Evolutionary conservation across 2,329 filamentous ascomycete genomes (phyloP), one percentile per base, ranked within the genome.

Genomic region (Alternaria ethzedia): DNA sequence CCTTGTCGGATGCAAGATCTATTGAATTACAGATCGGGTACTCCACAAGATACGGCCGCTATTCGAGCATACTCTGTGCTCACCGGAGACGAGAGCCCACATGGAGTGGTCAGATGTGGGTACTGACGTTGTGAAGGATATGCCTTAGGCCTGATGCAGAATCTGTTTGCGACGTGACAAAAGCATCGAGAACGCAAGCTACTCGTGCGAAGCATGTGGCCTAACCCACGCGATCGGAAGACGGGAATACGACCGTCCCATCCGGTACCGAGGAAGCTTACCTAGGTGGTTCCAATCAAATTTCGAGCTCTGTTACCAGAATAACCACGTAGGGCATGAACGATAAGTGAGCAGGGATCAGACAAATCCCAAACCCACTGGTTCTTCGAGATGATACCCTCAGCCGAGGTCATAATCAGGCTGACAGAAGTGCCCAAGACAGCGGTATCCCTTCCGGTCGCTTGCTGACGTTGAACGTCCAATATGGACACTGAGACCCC

Each of bases 1-100:
- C 61, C 51, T 21, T n/a, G 56, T 41, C 23, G 36, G 44, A 56
- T 57, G 56, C 54, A 64, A 51, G 49, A 66, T 66, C 47, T 66
- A 66, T 63, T 61, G 64, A 55, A 64, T 57, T 47, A 49, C 46
- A 55, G 57, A 50, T 51, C 57, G 17, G 50, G 26, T 43, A 55
- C 57, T 60, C 61, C 61, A 52, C 51, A 44, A 46, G 26, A 36
- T 46, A 51, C 23, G 51, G 61, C 57, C 26, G 44, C 46, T 45
- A 54, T 8, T 50, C 30, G 36, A 54, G 32, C 55, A 50, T 51
- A 55, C 30, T n/a, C 26, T 45, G 12, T 47, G 49, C 56, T 59
- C 59, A 59, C 54, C 28, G 50, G 50, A 23, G 25, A 25, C 44
- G 36, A 36, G 21, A 26, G 17, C 45, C 50, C 32, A 43, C 44